These are phyloP conservation scores for Sorghum bicolor DNA, from an alignment of 176 grass and related monocot genomes.

Conservation along the genomic window Sorghum_bicolor_NCBIv3 NC_012879.2:6536501-6537000, in stretches of 20 bases:
- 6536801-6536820: background rate
- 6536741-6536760: background rate
- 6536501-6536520: background rate
- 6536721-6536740: background rate
- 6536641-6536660: background rate
- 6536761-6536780: background rate
- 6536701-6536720: background rate
- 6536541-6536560: background rate
- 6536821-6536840: background rate
- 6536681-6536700: background rate
- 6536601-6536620: background rate
- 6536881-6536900: background rate
- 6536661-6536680: conserved; percentile 36
- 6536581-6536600: background rate
- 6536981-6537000: conserved; percentile 9
- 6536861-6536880: background rate
- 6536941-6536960: background rate
- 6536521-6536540: background rate
- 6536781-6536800: background rate
- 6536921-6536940: background rate
- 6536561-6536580: background rate
- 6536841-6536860: background rate
- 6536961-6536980: conserved; percentile 17
- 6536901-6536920: background rate
- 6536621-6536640: background rate